Percentiles rank a stretch among this genome's conserved stretches.
Conservation (phyloP, 768 basidiomycete genomes). For the Phanerochaete carnosa region DNA sequence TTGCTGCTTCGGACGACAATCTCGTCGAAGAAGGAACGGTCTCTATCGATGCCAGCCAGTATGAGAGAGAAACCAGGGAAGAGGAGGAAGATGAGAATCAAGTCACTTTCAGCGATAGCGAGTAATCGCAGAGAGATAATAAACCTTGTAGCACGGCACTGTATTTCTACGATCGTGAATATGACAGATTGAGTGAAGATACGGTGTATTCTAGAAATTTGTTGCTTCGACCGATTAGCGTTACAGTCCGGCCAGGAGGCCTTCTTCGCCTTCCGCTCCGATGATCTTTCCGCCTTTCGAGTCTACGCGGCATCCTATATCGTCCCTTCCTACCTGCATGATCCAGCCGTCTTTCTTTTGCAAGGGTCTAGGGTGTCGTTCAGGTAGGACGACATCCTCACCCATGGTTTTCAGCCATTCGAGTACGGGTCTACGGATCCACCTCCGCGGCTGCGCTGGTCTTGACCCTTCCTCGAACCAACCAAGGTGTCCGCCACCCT, state of each 20-base stretch:
- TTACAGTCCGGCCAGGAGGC: slow-evolving; percentile 63
- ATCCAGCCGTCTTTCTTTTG: slow-evolving; percentile 58
- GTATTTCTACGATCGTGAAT: slow-evolving; percentile 6
- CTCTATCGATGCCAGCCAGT: slow-evolving; percentile 88
- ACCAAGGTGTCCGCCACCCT: slow-evolving; percentile 73
- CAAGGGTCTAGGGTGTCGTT: slow-evolving; percentile 29
- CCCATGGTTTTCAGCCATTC: slow-evolving; percentile 66
- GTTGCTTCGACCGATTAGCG: neutral
- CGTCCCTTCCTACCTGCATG: slow-evolving; percentile 52
- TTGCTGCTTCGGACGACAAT: slow-evolving; percentile 70
- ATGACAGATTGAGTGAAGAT: neutral
- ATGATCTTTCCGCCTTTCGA: slow-evolving; percentile 51
- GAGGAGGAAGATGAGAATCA: slow-evolving; percentile 65
- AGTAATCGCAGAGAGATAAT: slow-evolving; percentile 24
- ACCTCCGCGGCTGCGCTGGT: slow-evolving; percentile 36
- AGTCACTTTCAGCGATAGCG: slow-evolving; percentile 84
- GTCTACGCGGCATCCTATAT: slow-evolving; percentile 56
- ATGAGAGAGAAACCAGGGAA: slow-evolving; percentile 58
- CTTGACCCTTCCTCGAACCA: slow-evolving; percentile 60
- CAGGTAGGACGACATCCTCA: slow-evolving; percentile 44
- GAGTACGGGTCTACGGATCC: slow-evolving; percentile 69
- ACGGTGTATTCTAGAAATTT: neutral
- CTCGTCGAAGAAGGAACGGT: slow-evolving; percentile 83
- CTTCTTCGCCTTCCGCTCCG: slow-evolving; percentile 49
- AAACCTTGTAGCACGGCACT: slow-evolving; percentile 26